Percentiles rank a stretch among this genome's conserved stretches.
Conservation (phyloP, 768 basidiomycete species). For the Pisolithus sp. region DNA sequence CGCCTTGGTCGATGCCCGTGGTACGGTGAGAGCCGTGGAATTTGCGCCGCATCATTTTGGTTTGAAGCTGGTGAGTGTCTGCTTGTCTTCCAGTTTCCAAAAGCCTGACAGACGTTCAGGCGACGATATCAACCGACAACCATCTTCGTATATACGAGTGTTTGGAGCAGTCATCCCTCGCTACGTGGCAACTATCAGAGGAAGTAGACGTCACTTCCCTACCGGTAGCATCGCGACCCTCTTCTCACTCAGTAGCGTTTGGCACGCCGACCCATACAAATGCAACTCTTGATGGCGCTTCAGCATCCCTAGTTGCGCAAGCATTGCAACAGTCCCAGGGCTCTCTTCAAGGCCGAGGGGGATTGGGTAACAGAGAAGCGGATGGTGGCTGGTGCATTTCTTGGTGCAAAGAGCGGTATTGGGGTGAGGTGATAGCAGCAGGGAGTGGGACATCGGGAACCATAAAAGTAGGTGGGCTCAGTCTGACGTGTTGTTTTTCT, state of each 20-base stretch:
- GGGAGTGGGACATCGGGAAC: conserved; percentile 65
- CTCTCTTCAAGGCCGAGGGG: conserved; percentile 32
- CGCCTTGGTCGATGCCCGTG: conserved; percentile 75
- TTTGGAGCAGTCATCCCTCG: conserved; percentile 62
- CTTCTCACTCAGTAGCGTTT: conserved; percentile 51
- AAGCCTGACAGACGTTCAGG: conserved; percentile 39
- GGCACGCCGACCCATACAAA: conserved; percentile 67
- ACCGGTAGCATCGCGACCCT: conserved; percentile 34
- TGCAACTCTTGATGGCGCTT: conserved; percentile 46
- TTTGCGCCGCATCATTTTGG: conserved; percentile 88
- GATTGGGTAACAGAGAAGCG: conserved; percentile 65
- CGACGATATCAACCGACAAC: conserved; percentile 84
- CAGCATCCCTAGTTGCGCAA: conserved; percentile 56
- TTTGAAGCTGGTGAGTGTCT: conserved; percentile 65
- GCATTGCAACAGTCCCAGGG: conserved; percentile 50
- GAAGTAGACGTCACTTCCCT: conserved; percentile 69
- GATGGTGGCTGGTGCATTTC: conserved; percentile 90
- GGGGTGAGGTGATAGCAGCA: conserved; percentile 86
- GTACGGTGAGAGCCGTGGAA: conserved; percentile 79
- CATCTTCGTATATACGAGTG: conserved; percentile 87
- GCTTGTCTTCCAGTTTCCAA: neutral
- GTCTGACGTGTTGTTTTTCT: neutral
- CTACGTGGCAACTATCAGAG: conserved; percentile 70
- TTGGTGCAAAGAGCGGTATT: conserved; percentile 95
- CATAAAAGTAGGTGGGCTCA: conserved; percentile 54